Conservation (phyloP, 352 stramenopile species). For the Elongisporangium senticosum region DNA sequence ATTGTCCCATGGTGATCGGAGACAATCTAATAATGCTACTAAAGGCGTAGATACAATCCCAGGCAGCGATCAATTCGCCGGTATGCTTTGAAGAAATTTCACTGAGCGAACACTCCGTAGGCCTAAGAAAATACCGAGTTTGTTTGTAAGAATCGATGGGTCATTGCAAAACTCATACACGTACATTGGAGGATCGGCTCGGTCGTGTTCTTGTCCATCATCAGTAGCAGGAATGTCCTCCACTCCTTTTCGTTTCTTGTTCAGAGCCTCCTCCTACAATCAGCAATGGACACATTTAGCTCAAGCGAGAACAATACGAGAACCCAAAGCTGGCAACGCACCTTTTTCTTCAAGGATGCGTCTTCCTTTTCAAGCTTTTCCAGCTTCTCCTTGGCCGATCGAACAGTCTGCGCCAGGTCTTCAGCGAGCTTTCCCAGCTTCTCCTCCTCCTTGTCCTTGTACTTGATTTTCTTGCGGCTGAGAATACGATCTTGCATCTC, state of each 20-base stretch:
- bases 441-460: constrained; percentile 87
- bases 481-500: constrained; percentile 87
- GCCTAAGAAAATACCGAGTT: constrained; percentile 18
- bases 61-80: constrained; percentile 59
- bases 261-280: constrained; percentile 57
- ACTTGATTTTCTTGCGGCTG: constrained; percentile 86
- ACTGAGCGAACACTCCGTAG: constrained; percentile 45
- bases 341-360: constrained; percentile 55
- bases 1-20: constrained; percentile 59
- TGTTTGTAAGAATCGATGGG: background rate
- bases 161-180: constrained; percentile 11
- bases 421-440: constrained; percentile 77
- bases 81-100: constrained; percentile 38
- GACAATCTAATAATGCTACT: constrained; percentile 51
- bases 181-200: constrained; percentile 61
- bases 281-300: background rate
- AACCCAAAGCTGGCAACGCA: background rate
- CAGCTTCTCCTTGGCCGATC: constrained; percentile 68
- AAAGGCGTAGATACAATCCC: constrained; percentile 81
- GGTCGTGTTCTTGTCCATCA: constrained; percentile 21
- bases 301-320: background rate
- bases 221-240: constrained; percentile 41
- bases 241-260: constrained; percentile 68
- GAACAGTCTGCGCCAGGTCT: constrained; percentile 72
- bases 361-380: constrained; percentile 89